Conservation (phyloP, 257 asterid species). For the Forsythia viridissima region DNA sequence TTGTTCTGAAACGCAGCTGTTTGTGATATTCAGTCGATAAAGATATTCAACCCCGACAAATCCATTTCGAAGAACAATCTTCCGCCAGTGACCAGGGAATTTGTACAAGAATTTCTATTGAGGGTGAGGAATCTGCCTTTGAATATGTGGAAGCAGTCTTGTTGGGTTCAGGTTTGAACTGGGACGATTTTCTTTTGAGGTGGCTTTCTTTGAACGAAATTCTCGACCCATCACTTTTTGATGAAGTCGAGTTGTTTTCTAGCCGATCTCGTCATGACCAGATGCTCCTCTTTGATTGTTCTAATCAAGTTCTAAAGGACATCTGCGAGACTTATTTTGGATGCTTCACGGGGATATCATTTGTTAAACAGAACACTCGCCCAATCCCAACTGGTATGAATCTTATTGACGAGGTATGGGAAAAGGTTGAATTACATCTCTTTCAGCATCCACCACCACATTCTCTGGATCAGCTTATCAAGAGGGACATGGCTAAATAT, state of each 20-base stretch:
- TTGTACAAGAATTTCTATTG: constrained; percentile 55
- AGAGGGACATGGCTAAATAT: constrained; percentile 54
- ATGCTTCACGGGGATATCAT: constrained; percentile 38
- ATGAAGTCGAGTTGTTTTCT: constrained; percentile 89
- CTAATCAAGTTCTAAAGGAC: constrained; percentile 67
- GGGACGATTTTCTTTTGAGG: constrained; percentile 79
- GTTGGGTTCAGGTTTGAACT: constrained; percentile 89
- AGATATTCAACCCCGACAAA: constrained; percentile 69
- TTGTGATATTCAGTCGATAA: constrained; percentile 48
- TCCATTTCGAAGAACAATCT: constrained; percentile 68
- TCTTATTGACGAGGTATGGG: constrained; percentile 82
- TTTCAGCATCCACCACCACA: constrained; percentile 39
- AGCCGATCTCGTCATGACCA: constrained; percentile 69
- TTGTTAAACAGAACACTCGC: constrained; percentile 32
- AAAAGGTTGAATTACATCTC: constrained; percentile 57
- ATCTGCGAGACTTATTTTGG: constrained; percentile 65
- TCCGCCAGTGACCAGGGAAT: constrained; percentile 45
- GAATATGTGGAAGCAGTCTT: constrained; percentile 98
- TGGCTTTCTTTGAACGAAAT: constrained; percentile 72
- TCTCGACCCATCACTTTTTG: constrained; percentile 75
- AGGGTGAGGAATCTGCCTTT: constrained; percentile 92
- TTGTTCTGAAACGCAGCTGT: constrained; percentile 23
- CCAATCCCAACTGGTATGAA: constrained; percentile 72
- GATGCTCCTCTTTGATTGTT: constrained; percentile 80
- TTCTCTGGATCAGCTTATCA: constrained; percentile 72